These are phyloP conservation scores for Pseudozyma pruni DNA, from an alignment of 1,284 basidiomycete species.

Conservation along the genomic window DNA sequence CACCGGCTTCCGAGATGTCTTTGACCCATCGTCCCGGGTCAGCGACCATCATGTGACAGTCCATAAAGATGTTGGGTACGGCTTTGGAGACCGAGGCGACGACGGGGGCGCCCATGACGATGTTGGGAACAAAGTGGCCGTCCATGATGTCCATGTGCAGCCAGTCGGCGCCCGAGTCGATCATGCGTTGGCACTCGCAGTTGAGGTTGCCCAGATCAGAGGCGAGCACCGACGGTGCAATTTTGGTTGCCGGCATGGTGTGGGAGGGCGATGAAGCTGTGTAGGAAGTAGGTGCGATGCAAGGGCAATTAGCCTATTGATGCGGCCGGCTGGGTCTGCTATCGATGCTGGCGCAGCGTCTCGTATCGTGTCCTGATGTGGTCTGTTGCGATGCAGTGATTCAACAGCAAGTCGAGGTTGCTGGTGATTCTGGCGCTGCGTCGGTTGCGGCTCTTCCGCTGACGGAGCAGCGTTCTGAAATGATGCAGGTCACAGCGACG, in stretches of 20 bases:
- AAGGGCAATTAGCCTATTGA: too few relatives aligned
- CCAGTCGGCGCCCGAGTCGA: conserved; percentile 67
- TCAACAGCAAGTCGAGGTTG: too few relatives aligned
- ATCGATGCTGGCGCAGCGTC: too few relatives aligned
- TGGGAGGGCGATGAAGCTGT: neutral
- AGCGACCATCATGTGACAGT: conserved; percentile 99
- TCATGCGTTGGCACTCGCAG: conserved; percentile 65
- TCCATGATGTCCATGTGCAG: conserved; percentile 63
- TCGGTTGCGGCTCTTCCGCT: too few relatives aligned
- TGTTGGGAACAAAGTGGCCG: conserved; percentile 96
- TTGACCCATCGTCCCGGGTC: conserved; percentile 96
- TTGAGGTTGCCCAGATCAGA: conserved; percentile 67
- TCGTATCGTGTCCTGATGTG: too few relatives aligned
- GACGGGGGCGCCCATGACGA: conserved; percentile 81
- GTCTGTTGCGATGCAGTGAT: too few relatives aligned
- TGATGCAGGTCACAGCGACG: too few relatives aligned
- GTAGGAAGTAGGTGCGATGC: neutral
- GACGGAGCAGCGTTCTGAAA: too few relatives aligned
- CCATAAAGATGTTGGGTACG: conserved; percentile 97
- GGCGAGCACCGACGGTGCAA: conserved; percentile 66
- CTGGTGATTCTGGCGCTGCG: too few relatives aligned
- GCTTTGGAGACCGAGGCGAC: conserved; percentile 87
- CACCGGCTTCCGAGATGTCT: conserved; percentile 94
- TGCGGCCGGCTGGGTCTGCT: too few relatives aligned
- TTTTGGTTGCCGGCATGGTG: conserved; percentile 62